These are phyloP conservation scores for Hypoxylon sp. DNA, from an alignment of 2,329 filamentous ascomycete genomes.

Conservation along the genomic window DNA sequence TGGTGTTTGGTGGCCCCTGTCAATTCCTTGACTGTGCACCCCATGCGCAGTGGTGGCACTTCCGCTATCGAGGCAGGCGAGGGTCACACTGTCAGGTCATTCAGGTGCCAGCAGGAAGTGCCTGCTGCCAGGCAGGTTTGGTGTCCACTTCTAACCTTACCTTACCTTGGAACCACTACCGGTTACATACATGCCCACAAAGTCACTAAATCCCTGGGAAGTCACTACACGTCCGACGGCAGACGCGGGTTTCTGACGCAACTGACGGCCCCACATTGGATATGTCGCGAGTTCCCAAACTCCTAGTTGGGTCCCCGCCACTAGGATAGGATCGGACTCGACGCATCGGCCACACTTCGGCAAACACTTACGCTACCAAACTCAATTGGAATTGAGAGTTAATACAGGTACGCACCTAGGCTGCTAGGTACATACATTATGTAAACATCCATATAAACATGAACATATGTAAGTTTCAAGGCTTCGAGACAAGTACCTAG, in stretches of 20 bases:
- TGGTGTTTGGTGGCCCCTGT: not conserved
- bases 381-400: too few relatives aligned
- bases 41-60: not conserved
- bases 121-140: not conserved
- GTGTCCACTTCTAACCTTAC: not conserved
- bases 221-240: constrained; percentile 18
- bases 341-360: constrained; percentile 17
- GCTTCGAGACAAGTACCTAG: not conserved
- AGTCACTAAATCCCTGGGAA: constrained; percentile 3
- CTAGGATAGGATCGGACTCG: not conserved
- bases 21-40: too few relatives aligned
- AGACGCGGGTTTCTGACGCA: constrained; percentile 39
- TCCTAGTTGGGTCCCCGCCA: constrained; percentile 14
- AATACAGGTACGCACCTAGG: too few relatives aligned
- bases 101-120: too few relatives aligned
- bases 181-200: too few relatives aligned
- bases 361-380: constrained; percentile 8
- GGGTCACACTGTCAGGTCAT: not conserved
- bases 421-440: too few relatives aligned
- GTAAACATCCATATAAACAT: too few relatives aligned
- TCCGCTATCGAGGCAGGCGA: not conserved
- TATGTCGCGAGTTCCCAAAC: not conserved
- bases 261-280: constrained; percentile 6
- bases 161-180: too few relatives aligned
- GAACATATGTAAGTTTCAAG: not conserved